Percentiles rank a stretch among this genome's conserved stretches.
These are phyloP conservation scores for Erodium texanum DNA, from an alignment of 441 rosid species.

Conservation along the genomic window DNA sequence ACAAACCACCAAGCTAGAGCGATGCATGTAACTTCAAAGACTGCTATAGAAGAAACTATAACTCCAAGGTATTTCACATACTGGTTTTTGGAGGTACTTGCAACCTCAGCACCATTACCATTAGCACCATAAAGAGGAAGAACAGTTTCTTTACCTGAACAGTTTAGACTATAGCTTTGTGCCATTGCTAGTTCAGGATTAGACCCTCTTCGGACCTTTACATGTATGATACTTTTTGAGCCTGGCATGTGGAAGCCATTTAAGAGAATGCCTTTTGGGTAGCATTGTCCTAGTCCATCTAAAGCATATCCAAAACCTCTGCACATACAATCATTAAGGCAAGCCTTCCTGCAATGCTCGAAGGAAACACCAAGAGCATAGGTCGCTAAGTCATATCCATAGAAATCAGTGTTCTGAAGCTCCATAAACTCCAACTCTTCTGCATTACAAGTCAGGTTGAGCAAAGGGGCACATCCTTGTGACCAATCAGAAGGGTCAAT, in stretches of 20 bases:
- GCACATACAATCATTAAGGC: constrained; percentile 25
- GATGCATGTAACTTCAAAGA: constrained; percentile 13
- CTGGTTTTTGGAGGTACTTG: constrained; percentile 7
- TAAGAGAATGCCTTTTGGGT: constrained; percentile 15
- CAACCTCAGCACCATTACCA: background rate
- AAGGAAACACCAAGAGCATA: background rate
- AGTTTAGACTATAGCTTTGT: constrained; percentile 1
- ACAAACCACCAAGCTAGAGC: constrained; percentile 20
- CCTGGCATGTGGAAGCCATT: constrained; percentile 14
- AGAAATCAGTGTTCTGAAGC: constrained; percentile 18
- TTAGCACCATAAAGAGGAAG: background rate
- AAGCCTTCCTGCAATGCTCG: constrained; percentile 16
- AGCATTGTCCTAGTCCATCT: constrained; percentile 19
- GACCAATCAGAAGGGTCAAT: constrained; percentile 25
- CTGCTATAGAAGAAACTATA: constrained; percentile 13
- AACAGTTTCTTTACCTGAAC: constrained; percentile 14
- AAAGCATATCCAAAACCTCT: constrained; percentile 22
- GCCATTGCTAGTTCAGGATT: background rate
- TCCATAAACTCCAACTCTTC: constrained; percentile 15
- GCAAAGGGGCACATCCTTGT: constrained; percentile 21
- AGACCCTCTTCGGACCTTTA: constrained; percentile 17
- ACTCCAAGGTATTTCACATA: constrained; percentile 18
- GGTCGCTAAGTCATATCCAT: constrained; percentile 18
- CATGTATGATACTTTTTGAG: constrained; percentile 12
- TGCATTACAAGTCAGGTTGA: constrained; percentile 21